Percentiles rank a stretch among this genome's conserved stretches.
Conservation (phyloP, 2,329 filamentous ascomycete species). For the Talaromyces sp. region DNA sequence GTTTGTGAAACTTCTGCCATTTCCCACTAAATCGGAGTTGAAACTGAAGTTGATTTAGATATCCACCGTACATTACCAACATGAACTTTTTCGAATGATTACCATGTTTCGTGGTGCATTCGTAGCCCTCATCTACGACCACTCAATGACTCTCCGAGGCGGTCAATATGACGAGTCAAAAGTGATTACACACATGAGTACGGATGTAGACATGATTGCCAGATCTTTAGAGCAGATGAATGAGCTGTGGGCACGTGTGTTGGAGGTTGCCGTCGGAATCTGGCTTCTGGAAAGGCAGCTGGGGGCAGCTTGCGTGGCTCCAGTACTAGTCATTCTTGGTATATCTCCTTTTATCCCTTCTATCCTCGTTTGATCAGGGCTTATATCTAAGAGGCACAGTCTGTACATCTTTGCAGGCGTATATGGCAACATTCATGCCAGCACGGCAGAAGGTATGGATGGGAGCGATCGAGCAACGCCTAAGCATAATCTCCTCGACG, state of each 20-base stretch:
- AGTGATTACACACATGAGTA: constrained; percentile 45
- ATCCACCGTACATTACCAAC: constrained; percentile 41
- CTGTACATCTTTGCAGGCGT: constrained; percentile 11
- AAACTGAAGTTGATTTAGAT: constrained; percentile 24
- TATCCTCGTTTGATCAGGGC: no score
- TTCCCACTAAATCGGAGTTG: no score
- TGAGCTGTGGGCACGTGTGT: constrained; percentile 44
- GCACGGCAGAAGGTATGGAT: constrained; percentile 47
- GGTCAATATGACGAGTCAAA: constrained; percentile 35
- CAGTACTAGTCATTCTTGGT: constrained; percentile 21
- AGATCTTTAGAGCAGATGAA: constrained; percentile 41
- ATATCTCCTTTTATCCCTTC: no score
- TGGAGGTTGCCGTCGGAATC: constrained; percentile 46
- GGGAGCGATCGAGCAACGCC: constrained; percentile 48
- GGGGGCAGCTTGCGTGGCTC: constrained; percentile 43
- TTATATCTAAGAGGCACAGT: not conserved
- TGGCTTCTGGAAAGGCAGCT: constrained; percentile 42
- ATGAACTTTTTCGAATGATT: constrained; percentile 42
- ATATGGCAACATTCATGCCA: constrained; percentile 10
- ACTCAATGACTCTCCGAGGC: constrained; percentile 31
- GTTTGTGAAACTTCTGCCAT: no score
- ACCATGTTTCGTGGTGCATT: constrained; percentile 45
- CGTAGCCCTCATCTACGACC: constrained; percentile 50
- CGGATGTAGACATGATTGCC: constrained; percentile 45
- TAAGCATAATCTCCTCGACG: constrained; percentile 49